Conservation (phyloP, 1,284 basidiomycete genomes). For the Ceratorhiza oryzae-sativae region DNA sequence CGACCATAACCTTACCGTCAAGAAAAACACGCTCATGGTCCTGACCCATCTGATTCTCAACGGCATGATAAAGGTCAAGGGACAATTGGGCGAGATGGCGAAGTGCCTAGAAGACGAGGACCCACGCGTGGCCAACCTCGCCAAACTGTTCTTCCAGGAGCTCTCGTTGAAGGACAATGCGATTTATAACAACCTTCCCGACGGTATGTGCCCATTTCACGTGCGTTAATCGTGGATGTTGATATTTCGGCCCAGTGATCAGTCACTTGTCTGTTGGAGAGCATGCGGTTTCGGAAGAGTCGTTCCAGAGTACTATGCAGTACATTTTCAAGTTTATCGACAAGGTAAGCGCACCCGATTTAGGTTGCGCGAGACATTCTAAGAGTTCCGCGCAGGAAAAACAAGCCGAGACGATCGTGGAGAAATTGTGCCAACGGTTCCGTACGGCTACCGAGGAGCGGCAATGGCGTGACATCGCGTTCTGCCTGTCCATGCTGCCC, state of each 20-base stretch:
- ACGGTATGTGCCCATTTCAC: conserved; percentile 59
- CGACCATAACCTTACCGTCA: conserved; percentile 87
- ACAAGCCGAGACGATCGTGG: conserved; percentile 93
- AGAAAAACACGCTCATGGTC: conserved; percentile 99
- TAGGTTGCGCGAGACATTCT: conserved; percentile 1
- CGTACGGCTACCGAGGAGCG: conserved; percentile 84
- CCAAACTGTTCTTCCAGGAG: conserved; percentile 97
- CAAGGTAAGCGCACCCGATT: conserved; percentile 64
- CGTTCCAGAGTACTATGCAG: conserved; percentile 90
- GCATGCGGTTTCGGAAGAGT: conserved; percentile 93
- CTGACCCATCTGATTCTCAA: conserved; percentile 97
- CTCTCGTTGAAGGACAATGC: conserved; percentile 97
- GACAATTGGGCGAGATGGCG: conserved; percentile 98
- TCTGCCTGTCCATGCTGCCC: conserved; percentile 90
- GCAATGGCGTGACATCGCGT: conserved; percentile 98
- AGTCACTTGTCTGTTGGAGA: conserved; percentile 91
- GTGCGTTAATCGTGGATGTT: background rate
- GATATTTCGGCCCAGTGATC: conserved; percentile 69
- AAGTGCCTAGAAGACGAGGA: conserved; percentile 98
- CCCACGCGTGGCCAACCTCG: conserved; percentile 86
- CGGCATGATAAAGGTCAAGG: conserved; percentile 99
- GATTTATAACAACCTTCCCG: conserved; percentile 98
- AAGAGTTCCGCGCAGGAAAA: conserved; percentile 68
- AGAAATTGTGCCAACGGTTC: conserved; percentile 96
- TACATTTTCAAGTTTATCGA: conserved; percentile 98